These are phyloP conservation scores for Fusarium sp. DNA, from an alignment of 2,329 filamentous ascomycete genomes.

Conservation along the genomic window DNA sequence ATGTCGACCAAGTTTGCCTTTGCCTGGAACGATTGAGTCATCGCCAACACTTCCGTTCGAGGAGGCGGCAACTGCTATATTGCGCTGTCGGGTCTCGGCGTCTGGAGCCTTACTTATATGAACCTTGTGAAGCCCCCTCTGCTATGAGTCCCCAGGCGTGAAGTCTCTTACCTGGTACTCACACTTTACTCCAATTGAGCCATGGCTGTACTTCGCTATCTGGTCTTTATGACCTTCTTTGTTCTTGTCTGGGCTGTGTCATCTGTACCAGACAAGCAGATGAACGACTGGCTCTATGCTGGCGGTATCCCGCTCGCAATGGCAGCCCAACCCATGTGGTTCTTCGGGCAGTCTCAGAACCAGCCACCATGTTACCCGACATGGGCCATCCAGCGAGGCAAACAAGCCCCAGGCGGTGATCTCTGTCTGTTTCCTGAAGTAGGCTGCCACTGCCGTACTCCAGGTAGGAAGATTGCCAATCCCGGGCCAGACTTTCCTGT, in stretches of 20 bases:
- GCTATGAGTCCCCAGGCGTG: too few species aligned
- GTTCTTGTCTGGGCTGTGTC: background rate
- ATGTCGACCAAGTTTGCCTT: too few species aligned
- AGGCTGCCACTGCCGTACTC: background rate
- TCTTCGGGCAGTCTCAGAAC: background rate
- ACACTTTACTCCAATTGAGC: background rate
- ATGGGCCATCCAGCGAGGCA: background rate
- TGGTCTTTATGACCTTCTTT: background rate
- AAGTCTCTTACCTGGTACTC: too few species aligned
- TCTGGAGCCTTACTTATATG: too few species aligned
- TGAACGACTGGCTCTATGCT: background rate
- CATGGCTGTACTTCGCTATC: background rate
- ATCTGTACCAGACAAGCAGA: background rate
- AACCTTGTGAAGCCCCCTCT: too few species aligned
- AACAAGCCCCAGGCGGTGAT: background rate
- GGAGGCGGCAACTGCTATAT: too few species aligned
- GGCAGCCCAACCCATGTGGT: background rate
- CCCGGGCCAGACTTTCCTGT: too few species aligned
- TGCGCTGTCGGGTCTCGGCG: too few species aligned
- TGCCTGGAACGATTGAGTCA: too few species aligned
- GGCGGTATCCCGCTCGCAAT: background rate
- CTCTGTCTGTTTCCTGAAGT: background rate
- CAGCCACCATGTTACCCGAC: background rate
- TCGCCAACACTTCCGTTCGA: too few species aligned
- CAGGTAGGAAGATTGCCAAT: too few species aligned